A percentile compares a stretch with the other conserved stretches of the same genome.
These are phyloP conservation scores for Croton setiger DNA, from an alignment of 441 rosid species.

Conservation along the genomic window DNA sequence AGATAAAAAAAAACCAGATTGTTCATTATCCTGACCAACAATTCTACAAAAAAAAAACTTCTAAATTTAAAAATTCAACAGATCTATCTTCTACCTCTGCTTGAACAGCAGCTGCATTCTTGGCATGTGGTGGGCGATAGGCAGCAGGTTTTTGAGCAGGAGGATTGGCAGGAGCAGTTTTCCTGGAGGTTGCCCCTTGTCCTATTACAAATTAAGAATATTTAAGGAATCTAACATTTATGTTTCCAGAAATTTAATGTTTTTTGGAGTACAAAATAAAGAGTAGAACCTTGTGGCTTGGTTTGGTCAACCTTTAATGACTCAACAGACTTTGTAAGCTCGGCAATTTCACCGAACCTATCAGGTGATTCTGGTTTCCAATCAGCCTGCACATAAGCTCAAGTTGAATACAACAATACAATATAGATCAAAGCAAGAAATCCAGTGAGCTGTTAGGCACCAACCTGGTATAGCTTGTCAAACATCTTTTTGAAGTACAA, in stretches of 20 bases:
- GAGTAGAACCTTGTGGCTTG: constrained; percentile 58
- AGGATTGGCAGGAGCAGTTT: constrained; percentile 38
- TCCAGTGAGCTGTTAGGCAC: constrained; percentile 9
- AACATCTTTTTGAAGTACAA: constrained; percentile 72
- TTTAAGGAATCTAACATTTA: constrained; percentile 15
- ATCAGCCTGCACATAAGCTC: constrained; percentile 51
- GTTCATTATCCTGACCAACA: neutral
- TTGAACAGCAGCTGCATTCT: constrained; percentile 68
- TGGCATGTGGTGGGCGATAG: constrained; percentile 93
- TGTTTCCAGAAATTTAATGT: constrained; percentile 6
- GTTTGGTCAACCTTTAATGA: constrained; percentile 59
- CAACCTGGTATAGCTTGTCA: constrained; percentile 86
- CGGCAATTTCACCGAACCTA: constrained; percentile 62
- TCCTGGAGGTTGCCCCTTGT: constrained; percentile 60
- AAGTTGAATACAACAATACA: constrained; percentile 6
- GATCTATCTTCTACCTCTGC: constrained; percentile 56
- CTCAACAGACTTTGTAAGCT: constrained; percentile 56
- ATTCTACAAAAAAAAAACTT: neutral
- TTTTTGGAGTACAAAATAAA: constrained; percentile 11
- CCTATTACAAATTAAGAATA: constrained; percentile 34
- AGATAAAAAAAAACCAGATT: neutral
- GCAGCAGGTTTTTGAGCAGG: constrained; percentile 73
- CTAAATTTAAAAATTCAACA: neutral
- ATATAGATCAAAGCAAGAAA: constrained; percentile 1
- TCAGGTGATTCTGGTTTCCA: constrained; percentile 88